Evolutionary conservation across 2,329 filamentous ascomycete genomes (phyloP).

Genomic region (Arachnomyces sp.): DNA sequence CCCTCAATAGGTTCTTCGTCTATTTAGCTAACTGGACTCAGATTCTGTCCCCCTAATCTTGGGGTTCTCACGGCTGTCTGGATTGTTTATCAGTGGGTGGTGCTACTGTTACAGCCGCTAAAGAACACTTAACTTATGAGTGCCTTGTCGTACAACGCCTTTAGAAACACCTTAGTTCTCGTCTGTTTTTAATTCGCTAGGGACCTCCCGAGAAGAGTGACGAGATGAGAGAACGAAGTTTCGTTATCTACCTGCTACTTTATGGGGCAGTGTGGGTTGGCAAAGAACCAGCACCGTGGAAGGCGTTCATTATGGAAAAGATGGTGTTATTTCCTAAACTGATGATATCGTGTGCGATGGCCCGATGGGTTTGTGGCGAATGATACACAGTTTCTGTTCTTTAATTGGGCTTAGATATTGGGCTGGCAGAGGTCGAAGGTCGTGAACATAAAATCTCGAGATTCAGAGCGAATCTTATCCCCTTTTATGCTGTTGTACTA

Average conservation of each 20-base stretch:
- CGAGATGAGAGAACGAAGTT: too few relatives aligned
- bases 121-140: slow-evolving; percentile 6
- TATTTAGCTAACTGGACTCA: slow-evolving; percentile 14
- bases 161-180: too few relatives aligned
- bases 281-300: slow-evolving; percentile 4
- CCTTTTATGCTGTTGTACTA: too few relatives aligned
- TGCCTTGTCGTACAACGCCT: too few relatives aligned
- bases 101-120: slow-evolving; percentile 2
- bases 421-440: background rate
- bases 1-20: slow-evolving; percentile 1
- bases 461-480: too few relatives aligned
- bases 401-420: slow-evolving; percentile 1
- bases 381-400: background rate
- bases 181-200: too few relatives aligned
- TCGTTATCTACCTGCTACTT: too few relatives aligned
- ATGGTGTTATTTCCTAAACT: background rate
- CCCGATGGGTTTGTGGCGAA: too few relatives aligned
- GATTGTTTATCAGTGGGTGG: slow-evolving; percentile 12
- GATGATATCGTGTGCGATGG: background rate
- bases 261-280: slow-evolving; percentile 2
- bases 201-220: too few relatives aligned
- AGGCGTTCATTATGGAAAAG: slow-evolving; percentile 10
- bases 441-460: too few relatives aligned
- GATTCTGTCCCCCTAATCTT: slow-evolving; percentile 23
- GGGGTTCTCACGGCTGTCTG: slow-evolving; percentile 18